Conservation (phyloP, 441 rosid genomes). For the Populus tomentosa region DNA sequence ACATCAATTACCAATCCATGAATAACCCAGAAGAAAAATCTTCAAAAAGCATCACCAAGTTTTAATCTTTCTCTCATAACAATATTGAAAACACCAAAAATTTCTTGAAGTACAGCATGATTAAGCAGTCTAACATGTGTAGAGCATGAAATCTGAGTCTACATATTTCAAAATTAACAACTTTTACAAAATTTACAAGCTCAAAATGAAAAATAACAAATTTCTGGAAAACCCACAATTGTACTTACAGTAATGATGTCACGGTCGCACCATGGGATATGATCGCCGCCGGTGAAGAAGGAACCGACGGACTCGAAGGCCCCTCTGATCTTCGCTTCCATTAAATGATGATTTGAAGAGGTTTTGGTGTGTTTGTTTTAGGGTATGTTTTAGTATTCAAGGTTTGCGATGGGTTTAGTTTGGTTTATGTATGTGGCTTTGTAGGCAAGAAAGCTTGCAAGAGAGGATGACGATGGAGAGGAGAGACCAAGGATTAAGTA, state of each 20-base stretch:
- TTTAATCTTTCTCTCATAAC: background rate
- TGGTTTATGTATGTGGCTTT: too few species aligned
- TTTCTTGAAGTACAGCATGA: background rate
- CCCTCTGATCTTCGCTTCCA: conserved; percentile 46
- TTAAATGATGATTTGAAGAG: conserved; percentile 1
- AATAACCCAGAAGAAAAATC: too few species aligned
- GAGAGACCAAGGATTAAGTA: too few species aligned
- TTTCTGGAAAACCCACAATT: too few species aligned
- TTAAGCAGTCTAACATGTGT: background rate
- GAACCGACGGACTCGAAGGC: conserved; percentile 67
- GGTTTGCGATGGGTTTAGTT: too few species aligned
- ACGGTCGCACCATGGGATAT: conserved; percentile 89
- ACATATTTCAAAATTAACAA: too few species aligned
- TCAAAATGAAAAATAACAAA: too few species aligned
- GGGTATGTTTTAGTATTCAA: too few species aligned
- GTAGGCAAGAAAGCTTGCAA: too few species aligned
- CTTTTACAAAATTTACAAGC: background rate
- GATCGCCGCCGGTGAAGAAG: conserved; percentile 78
- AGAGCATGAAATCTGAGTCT: background rate
- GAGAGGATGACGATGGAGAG: too few species aligned
- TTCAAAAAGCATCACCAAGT: background rate
- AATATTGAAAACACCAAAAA: background rate
- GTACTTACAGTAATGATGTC: conserved; percentile 60
- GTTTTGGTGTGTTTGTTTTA: too few species aligned
- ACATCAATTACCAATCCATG: background rate